These are phyloP conservation scores for Elsinoe necatrix DNA, from an alignment of 2,329 filamentous ascomycete genomes.

Conservation along the genomic window DNA sequence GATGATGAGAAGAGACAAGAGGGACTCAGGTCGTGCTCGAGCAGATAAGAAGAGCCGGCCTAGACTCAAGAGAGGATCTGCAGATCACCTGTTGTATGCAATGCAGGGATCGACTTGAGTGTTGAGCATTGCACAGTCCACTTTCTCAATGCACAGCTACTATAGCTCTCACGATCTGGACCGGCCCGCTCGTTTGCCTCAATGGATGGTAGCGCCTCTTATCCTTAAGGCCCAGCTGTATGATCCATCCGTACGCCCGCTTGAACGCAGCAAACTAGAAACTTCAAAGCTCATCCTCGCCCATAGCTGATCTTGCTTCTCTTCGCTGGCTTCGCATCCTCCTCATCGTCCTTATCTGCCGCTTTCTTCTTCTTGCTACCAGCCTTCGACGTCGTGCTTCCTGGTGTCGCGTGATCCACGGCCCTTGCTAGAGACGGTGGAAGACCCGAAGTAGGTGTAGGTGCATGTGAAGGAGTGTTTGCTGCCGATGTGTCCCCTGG, in stretches of 20 bases:
- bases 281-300: constrained; percentile 31
- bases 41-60: too few species aligned
- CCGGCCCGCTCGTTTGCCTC: too few species aligned
- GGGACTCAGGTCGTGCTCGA: too few species aligned
- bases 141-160: too few species aligned
- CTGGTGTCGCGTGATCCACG: constrained; percentile 36
- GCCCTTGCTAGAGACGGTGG: constrained; percentile 36
- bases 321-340: constrained; percentile 38
- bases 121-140: too few species aligned
- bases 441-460: constrained; percentile 40
- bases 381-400: constrained; percentile 28
- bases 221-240: too few species aligned
- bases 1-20: too few species aligned
- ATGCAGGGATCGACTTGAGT: too few species aligned
- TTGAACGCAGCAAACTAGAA: constrained; percentile 17
- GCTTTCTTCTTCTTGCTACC: constrained; percentile 38
- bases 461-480: constrained; percentile 38
- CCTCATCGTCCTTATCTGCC: constrained; percentile 39
- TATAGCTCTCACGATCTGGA: too few species aligned
- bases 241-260: constrained; percentile 15
- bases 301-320: constrained; percentile 44
- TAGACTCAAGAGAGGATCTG: too few species aligned
- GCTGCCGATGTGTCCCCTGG: constrained; percentile 32
- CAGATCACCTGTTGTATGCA: too few species aligned
- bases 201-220: too few species aligned